A percentile compares a stretch with the other conserved stretches of the same genome.
Evolutionary conservation across 2,329 filamentous ascomycete species (phyloP).

Genomic region (Lasiodiplodia sp.): DNA sequence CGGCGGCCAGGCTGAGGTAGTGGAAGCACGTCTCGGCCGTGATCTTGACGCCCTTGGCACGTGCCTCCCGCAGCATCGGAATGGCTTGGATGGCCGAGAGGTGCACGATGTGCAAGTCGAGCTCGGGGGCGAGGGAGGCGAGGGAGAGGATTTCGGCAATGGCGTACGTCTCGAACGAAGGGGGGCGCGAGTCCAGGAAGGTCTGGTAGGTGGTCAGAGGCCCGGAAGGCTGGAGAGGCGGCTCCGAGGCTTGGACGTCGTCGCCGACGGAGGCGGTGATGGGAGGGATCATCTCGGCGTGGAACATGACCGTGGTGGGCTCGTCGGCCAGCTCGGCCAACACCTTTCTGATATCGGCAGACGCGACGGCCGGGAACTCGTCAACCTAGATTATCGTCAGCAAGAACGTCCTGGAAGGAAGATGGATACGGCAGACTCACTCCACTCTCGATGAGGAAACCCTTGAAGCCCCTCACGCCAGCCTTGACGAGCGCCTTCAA

Average conservation of each 20-base stretch:
- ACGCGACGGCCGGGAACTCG: conserved; percentile 91
- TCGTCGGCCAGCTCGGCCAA: conserved; percentile 81
- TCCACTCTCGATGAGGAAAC: conserved; percentile 95
- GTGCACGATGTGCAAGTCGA: conserved; percentile 93
- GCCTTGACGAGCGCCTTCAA: conserved; percentile 80
- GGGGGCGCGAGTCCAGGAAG: conserved; percentile 89
- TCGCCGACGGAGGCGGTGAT: conserved; percentile 81
- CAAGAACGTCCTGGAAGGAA: background rate
- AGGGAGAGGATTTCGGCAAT: conserved; percentile 85
- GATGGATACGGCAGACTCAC: conserved; percentile 61
- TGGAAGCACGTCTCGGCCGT: conserved; percentile 97
- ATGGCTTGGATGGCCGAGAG: conserved; percentile 89
- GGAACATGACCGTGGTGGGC: conserved; percentile 96
- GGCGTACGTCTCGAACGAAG: conserved; percentile 89
- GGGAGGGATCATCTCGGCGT: conserved; percentile 97
- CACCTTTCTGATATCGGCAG: conserved; percentile 77
- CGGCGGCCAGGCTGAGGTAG: conserved; percentile 84
- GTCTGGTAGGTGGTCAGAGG: conserved; percentile 82
- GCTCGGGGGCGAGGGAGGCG: conserved; percentile 77
- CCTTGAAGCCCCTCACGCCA: conserved; percentile 95
- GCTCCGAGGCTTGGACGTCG: conserved; percentile 71
- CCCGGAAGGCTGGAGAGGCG: conserved; percentile 74
- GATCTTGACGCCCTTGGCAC: conserved; percentile 77
- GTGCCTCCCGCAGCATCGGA: conserved; percentile 77
- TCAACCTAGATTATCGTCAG: conserved; percentile 70